phyloP scores from a whole-genome alignment of 257 asterid species.

The Solanum commersonii region DNA sequence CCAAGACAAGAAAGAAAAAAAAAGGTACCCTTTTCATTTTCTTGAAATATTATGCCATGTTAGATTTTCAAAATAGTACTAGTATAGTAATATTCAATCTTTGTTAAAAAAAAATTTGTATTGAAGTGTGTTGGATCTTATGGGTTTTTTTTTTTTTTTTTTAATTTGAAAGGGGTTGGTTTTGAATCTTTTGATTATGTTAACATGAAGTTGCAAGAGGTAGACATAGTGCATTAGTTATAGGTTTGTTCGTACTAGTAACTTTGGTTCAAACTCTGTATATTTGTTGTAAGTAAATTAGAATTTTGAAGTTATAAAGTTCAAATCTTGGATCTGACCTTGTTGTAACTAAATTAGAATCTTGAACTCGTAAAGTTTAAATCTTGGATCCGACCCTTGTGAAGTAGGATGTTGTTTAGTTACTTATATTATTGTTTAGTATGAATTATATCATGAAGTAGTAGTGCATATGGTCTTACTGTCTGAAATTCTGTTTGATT shows the following conservation, averaged over 20 bases:
- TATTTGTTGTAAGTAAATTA: background rate
- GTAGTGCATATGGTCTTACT: background rate
- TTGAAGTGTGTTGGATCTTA: slow-evolving; percentile 16
- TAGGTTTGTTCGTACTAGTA: background rate
- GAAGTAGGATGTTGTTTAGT: background rate
- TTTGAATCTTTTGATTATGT: background rate
- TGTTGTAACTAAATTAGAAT: background rate
- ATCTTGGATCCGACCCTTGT: background rate
- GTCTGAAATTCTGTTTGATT: background rate
- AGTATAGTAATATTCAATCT: background rate
- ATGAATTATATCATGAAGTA: background rate
- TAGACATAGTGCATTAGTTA: background rate
- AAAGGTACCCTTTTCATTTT: background rate
- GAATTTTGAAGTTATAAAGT: background rate
- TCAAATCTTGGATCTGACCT: background rate
- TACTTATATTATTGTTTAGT: background rate
- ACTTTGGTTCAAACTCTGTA: background rate
- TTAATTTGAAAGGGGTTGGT: background rate
- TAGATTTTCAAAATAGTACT: background rate
- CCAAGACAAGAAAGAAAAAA: background rate
- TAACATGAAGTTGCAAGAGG: background rate
- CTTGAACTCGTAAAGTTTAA: background rate
- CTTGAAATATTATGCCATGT: background rate
- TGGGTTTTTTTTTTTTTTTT: background rate
- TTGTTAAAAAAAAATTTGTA: background rate